A percentile compares a stretch with the other conserved stretches of the same genome.
These are phyloP conservation scores for Ichthyophthirius multifiliis DNA, from an alignment of 169 alveolate genomes.

Conservation along the genomic window DNA sequence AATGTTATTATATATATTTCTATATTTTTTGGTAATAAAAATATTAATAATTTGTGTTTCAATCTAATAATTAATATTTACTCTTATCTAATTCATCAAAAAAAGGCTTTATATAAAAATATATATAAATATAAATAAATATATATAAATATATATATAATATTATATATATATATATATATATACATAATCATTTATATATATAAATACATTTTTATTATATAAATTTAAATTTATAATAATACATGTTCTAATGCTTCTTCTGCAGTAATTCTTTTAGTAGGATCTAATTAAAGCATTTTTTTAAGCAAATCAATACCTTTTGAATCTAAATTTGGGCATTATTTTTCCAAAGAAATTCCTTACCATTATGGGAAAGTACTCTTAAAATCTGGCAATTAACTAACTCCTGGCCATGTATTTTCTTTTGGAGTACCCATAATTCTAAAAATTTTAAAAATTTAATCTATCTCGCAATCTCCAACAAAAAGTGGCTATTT, in stretches of 20 bases:
- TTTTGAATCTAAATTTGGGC: neutral
- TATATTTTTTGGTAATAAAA: neutral
- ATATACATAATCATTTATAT: neutral
- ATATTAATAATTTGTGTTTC: neutral
- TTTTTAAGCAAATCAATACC: slow-evolving; percentile 32
- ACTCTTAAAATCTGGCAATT: slow-evolving; percentile 67
- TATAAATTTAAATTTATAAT: neutral
- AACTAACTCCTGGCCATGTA: slow-evolving; percentile 91
- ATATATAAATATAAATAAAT: neutral
- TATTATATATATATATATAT: neutral
- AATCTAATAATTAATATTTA: neutral
- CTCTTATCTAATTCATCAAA: slow-evolving; percentile 12
- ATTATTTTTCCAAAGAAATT: neutral
- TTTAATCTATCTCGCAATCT: slow-evolving; percentile 85
- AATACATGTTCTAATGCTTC: slow-evolving; percentile 59
- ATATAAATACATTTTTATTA: neutral
- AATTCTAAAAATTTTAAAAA: slow-evolving; percentile 76
- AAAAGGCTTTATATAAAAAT: neutral
- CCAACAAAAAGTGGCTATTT: slow-evolving; percentile 83
- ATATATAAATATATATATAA: too few species aligned
- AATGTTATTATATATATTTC: neutral
- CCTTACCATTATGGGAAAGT: slow-evolving; percentile 63
- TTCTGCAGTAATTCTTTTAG: slow-evolving; percentile 60
- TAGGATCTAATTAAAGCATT: slow-evolving; percentile 63
- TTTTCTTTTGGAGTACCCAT: slow-evolving; percentile 78